Base-by-base conservation (phyloP, 225 moss, liverwort and hornwort species). In the Lunularia cruciata region DNA sequence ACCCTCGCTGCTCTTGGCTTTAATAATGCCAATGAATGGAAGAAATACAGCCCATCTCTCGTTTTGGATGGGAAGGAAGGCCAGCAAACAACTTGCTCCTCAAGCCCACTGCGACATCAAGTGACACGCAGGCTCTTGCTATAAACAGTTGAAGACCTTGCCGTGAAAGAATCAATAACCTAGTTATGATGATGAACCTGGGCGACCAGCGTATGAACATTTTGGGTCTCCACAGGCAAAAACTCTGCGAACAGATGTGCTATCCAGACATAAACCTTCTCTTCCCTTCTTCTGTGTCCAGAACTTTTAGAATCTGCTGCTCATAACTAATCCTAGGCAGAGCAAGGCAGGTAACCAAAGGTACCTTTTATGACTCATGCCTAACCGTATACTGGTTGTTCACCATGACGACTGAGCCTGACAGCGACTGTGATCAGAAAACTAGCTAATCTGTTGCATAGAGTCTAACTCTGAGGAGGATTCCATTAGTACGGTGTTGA, bases 401-500 rank as follows among this genome's bases (percentile, higher is more conserved):
- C 58, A 13, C 39, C 28, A 57, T 51, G 63, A 63, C 3, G 31
- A 56, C 57, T 1, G 20, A 48, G 62, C 18, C 57, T 63, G 67
- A 61, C 61, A 30, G 55, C 45, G 23, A 19, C 49, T 69, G 25
- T 57, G 32, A 69, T 58, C 73, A 71, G 63, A 69, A 34, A 74
- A 70, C 76, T 86, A 77, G 16, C 71, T 57, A 48, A 65, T 69
- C 67, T 75, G 74, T 70, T 78, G 63, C 32, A 31, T 18, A 33
- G 68, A 60, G 20, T 79, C 77, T 49, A 52, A 72, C 66, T 87
- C 83, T 37, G 72, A 11, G 22, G 81, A 60, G 14, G 81, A 67
- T 77, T 76, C 69, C 73, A 77, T 26, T 37, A 88, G 85, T 38
- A 95, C 73, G 39, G 88, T 85, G 19, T 84, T 80, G 31, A 90